These are phyloP conservation scores for Coniochaeta prunicola DNA, from an alignment of 2,329 filamentous ascomycete genomes.

Conservation along the genomic window DNA sequence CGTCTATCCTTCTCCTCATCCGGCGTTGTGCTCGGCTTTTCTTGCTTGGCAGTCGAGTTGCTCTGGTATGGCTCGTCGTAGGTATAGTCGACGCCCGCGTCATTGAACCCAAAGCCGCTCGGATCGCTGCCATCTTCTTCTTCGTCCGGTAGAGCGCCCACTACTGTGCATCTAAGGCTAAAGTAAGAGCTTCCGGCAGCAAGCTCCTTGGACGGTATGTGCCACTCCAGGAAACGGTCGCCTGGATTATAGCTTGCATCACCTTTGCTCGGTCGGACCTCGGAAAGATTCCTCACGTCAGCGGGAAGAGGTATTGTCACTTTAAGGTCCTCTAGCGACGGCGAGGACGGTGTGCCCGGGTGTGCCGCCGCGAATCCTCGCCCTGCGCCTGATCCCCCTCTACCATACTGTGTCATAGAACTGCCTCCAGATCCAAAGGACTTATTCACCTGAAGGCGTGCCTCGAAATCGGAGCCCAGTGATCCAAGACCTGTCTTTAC, in stretches of 20 bases:
- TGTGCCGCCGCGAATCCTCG: conserved; percentile 39
- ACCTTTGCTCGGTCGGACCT: conserved; percentile 72
- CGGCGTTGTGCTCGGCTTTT: conserved; percentile 20
- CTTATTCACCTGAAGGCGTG: conserved; percentile 65
- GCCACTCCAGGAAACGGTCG: conserved; percentile 73
- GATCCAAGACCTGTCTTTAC: conserved; percentile 73
- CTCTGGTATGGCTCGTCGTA: conserved; percentile 51
- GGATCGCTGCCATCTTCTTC: conserved; percentile 37
- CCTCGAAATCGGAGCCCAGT: conserved; percentile 79
- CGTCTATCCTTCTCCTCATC: conserved; percentile 44
- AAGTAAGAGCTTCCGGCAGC: conserved; percentile 60
- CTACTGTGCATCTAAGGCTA: conserved; percentile 71
- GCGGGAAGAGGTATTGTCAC: conserved; percentile 74
- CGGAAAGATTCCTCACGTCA: conserved; percentile 73
- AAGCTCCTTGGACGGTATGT: conserved; percentile 70
- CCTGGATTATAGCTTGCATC: conserved; percentile 76
- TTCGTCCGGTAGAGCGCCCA: conserved; percentile 52
- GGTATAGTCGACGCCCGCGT: conserved; percentile 31
- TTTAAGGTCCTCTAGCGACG: conserved; percentile 66
- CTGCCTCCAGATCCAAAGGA: conserved; percentile 37
- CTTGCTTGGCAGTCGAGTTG: conserved; percentile 24
- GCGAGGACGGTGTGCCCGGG: conserved; percentile 48
- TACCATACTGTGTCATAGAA: conserved; percentile 17
- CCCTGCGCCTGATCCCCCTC: conserved; percentile 31
- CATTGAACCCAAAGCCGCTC: conserved; percentile 42